phyloP scores from a whole-genome alignment of 768 basidiomycete genomes.

The Kwoniella heveanensis region DNA sequence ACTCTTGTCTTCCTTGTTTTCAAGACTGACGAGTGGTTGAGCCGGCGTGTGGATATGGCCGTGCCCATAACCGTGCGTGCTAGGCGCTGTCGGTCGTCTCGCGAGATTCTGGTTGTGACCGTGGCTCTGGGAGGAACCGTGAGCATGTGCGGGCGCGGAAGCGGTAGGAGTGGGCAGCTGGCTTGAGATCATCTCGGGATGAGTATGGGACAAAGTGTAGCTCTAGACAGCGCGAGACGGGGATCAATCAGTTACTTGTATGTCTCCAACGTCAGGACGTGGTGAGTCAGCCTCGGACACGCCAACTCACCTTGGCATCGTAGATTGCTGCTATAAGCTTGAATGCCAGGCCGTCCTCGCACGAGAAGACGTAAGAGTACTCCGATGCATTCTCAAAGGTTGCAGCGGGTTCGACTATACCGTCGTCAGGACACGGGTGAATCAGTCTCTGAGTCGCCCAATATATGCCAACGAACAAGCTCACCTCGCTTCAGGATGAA shows the following conservation, averaged over 20 bases:
- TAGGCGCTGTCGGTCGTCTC: neutral
- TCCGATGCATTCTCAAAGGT: conserved; percentile 86
- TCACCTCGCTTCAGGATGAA: conserved; percentile 74
- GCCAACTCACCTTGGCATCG: conserved; percentile 46
- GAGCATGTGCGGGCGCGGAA: neutral
- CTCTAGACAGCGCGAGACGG: conserved; percentile 13
- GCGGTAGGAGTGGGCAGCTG: conserved; percentile 5
- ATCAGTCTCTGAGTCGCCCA: neutral
- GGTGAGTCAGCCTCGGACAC: too few relatives aligned
- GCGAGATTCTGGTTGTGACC: neutral
- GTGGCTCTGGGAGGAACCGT: neutral
- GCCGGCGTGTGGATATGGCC: neutral
- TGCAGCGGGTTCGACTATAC: conserved; percentile 59
- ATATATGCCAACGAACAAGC: conserved; percentile 9
- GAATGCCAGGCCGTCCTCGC: conserved; percentile 58
- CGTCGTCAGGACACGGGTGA: too few relatives aligned
- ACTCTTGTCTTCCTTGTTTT: conserved; percentile 20
- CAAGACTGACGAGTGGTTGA: conserved; percentile 21
- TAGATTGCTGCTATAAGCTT: conserved; percentile 47
- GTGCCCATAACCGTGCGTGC: too few relatives aligned
- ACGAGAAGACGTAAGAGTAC: conserved; percentile 83
- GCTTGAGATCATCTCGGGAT: conserved; percentile 5
- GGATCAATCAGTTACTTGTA: too few relatives aligned
- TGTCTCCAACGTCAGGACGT: too few relatives aligned
- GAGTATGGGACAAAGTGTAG: conserved; percentile 12